Conservation (phyloP, 768 basidiomycete genomes). For the Pseudohyphozyma bogoriensis region DNA sequence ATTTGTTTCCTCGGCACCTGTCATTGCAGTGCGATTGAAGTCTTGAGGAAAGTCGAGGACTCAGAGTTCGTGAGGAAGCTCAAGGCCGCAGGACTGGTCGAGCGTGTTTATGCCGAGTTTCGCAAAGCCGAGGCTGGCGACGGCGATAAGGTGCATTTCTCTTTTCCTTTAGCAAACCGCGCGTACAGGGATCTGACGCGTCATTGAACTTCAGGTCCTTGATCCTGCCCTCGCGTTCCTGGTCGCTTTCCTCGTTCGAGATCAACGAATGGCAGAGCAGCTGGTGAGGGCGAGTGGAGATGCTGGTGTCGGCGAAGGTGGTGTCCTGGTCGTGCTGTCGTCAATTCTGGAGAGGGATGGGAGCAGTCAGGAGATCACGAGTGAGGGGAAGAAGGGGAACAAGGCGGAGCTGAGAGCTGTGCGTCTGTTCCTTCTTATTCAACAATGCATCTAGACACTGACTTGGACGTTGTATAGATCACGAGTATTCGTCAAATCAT, state of each 20-base stretch:
- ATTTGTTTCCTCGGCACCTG: not conserved
- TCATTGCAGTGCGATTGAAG: slow-evolving; percentile 25
- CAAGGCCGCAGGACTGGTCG: slow-evolving; percentile 18
- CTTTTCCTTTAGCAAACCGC: too few species aligned
- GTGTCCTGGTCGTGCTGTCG: slow-evolving; percentile 1
- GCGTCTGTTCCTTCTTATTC: too few species aligned
- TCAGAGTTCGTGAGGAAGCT: slow-evolving; percentile 23
- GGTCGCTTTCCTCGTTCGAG: slow-evolving; percentile 9
- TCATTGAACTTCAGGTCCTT: slow-evolving; percentile 16
- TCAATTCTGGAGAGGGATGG: not conserved
- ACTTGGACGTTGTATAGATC: not conserved
- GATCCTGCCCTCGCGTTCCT: slow-evolving; percentile 15
- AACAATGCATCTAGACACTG: not conserved
- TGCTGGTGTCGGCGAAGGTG: not conserved
- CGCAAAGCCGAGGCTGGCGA: slow-evolving; percentile 15
- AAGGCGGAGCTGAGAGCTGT: not conserved
- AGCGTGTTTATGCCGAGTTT: slow-evolving; percentile 20
- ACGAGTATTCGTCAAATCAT: slow-evolving; percentile 13
- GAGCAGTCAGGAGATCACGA: too few species aligned
- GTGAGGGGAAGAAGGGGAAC: slow-evolving; percentile 1
- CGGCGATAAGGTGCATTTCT: slow-evolving; percentile 18
- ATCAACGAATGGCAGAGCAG: slow-evolving; percentile 23
- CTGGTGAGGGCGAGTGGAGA: slow-evolving; percentile 5
- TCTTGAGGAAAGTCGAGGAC: slow-evolving; percentile 21
- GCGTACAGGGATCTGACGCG: too few species aligned